phyloP scores from a whole-genome alignment of 1,284 basidiomycete genomes.

The Phellinidium pouzarii region DNA sequence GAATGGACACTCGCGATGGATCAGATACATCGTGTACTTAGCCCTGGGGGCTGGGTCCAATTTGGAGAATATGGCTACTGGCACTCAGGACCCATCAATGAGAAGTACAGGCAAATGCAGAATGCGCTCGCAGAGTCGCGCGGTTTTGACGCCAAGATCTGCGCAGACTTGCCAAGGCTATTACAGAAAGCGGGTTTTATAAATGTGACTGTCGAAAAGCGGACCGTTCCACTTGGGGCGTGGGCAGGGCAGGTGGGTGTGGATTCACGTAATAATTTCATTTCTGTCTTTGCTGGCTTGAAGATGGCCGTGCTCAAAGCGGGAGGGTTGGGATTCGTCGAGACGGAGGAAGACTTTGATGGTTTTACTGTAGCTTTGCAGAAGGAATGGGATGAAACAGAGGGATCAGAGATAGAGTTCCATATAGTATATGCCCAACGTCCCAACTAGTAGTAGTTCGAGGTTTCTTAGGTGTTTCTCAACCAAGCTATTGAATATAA shows the following conservation, averaged over 20 bases:
- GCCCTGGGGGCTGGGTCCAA: constrained; percentile 23
- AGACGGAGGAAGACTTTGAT: constrained; percentile 5
- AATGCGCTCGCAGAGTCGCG: constrained; percentile 19
- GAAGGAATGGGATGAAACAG: constrained; percentile 7
- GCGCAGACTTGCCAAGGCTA: constrained; percentile 19
- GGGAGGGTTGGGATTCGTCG: constrained; percentile 3
- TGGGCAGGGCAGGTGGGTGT: constrained; percentile 21
- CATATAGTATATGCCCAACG: constrained; percentile 6
- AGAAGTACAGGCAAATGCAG: constrained; percentile 16
- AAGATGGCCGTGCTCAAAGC: constrained; percentile 2
- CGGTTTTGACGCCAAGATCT: constrained; percentile 20
- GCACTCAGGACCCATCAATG: constrained; percentile 18
- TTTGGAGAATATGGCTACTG: constrained; percentile 20
- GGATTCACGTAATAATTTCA: constrained; percentile 19
- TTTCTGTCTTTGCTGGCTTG: constrained; percentile 15
- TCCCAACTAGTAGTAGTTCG: too few relatives aligned
- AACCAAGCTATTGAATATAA: too few relatives aligned
- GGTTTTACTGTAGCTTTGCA: not conserved
- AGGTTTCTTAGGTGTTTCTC: too few relatives aligned
- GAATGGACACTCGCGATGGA: constrained; percentile 21
- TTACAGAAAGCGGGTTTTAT: constrained; percentile 23
- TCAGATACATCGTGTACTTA: constrained; percentile 21
- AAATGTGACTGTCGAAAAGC: constrained; percentile 19
- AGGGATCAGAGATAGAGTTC: not conserved
- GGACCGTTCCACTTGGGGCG: constrained; percentile 17